Conservation (phyloP, 805 yeast species). For the Candida methanosorbosa region DNA sequence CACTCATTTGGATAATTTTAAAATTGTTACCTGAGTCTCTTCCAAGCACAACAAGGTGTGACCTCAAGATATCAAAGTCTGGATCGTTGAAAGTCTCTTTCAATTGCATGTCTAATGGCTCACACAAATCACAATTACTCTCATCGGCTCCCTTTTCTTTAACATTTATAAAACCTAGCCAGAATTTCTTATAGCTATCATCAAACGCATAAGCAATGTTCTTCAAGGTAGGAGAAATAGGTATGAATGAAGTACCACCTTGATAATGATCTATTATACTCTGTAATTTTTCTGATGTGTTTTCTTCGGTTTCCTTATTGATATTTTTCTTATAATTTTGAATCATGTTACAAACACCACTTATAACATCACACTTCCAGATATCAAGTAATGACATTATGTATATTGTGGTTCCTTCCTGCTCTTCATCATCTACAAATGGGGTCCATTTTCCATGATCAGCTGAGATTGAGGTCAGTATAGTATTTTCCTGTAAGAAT, state of each 20-base stretch:
- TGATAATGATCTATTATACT: background rate
- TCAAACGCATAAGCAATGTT: too few relatives aligned
- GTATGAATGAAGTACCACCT: background rate
- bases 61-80: background rate
- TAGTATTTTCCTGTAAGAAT: background rate
- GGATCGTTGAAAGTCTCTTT: background rate
- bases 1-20: background rate
- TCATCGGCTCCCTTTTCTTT: background rate
- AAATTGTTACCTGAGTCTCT: background rate
- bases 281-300: background rate
- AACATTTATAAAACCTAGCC: constrained; percentile 1
- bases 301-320: too few relatives aligned
- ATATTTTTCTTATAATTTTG: background rate
- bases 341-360: background rate
- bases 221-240: background rate
- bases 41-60: background rate
- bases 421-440: background rate
- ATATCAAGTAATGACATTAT: background rate
- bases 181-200: background rate
- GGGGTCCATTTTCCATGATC: background rate
- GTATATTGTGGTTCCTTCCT: background rate
- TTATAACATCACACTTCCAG: constrained; percentile 1
- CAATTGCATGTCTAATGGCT: background rate
- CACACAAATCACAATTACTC: background rate
- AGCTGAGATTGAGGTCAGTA: background rate